Evolutionary conservation across 1,139 yeast species (phyloP).

Genomic region (Geotrichum fermentans): DNA sequence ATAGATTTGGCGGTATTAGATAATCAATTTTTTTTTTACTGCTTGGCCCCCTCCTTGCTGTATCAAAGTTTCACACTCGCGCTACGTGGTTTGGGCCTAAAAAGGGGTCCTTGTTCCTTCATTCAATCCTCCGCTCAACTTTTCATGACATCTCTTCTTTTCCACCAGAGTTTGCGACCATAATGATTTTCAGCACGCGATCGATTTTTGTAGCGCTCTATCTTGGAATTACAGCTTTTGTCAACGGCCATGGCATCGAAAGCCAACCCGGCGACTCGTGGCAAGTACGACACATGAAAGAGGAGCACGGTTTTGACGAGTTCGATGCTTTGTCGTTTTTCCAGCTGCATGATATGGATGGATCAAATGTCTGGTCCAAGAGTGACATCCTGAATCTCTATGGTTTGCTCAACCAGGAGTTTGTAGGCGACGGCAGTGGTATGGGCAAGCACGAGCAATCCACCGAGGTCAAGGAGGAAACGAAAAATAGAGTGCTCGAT

Average conservation of each 20-base stretch:
- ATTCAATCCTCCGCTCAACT: too few relatives aligned
- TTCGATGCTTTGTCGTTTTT: conserved; percentile 79
- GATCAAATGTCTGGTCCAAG: conserved; percentile 39
- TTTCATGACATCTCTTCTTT: too few relatives aligned
- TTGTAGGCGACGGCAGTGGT: conserved; percentile 87
- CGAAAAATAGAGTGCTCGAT: conserved; percentile 51
- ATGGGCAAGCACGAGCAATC: conserved; percentile 73
- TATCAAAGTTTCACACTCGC: too few relatives aligned
- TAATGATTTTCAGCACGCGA: neutral
- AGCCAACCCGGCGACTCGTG: conserved; percentile 30
- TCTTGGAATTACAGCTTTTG: neutral
- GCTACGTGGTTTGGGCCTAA: too few relatives aligned
- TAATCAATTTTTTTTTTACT: too few relatives aligned
- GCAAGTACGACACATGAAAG: conserved; percentile 67
- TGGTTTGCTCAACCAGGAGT: conserved; percentile 66
- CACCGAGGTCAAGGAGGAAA: conserved; percentile 51
- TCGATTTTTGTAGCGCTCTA: neutral
- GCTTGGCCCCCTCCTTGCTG: too few relatives aligned
- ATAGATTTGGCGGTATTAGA: too few relatives aligned
- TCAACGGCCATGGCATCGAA: conserved; percentile 13
- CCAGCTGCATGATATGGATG: conserved; percentile 68
- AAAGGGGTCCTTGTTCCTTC: too few relatives aligned
- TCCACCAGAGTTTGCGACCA: too few relatives aligned
- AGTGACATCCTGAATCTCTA: conserved; percentile 73
- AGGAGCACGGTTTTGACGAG: conserved; percentile 73